Evolutionary conservation across 2,329 filamentous ascomycete genomes (phyloP).

Genomic region (Helotiales sp.): DNA sequence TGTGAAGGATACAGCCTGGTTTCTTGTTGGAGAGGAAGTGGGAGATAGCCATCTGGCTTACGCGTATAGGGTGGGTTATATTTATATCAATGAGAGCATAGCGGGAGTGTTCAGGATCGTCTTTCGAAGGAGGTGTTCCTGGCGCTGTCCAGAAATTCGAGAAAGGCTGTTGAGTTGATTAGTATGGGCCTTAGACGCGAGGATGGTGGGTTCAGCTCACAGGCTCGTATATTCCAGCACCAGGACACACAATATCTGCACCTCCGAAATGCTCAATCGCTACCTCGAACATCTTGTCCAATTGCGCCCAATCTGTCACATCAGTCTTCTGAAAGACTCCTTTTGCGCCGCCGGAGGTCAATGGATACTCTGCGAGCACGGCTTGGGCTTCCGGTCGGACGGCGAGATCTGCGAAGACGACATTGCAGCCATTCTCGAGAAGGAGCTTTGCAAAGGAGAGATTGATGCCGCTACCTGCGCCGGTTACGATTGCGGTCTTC

Average conservation of each 20-base stretch:
- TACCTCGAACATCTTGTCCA: slow-evolving; percentile 38
- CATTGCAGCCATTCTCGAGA: slow-evolving; percentile 43
- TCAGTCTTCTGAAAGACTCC: slow-evolving; percentile 46
- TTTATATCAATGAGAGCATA: slow-evolving; percentile 51
- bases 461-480: slow-evolving; percentile 54
- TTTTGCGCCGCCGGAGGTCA: slow-evolving; percentile 19
- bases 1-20: slow-evolving; percentile 41
- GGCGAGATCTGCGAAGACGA: slow-evolving; percentile 45
- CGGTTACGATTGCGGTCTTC: slow-evolving; percentile 54
- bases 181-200: neutral
- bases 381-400: slow-evolving; percentile 44
- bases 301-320: slow-evolving; percentile 43
- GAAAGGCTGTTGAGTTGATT: slow-evolving; percentile 39
- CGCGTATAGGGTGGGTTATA: slow-evolving; percentile 51
- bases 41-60: slow-evolving; percentile 49
- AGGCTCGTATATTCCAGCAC: slow-evolving; percentile 49
- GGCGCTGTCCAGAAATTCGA: slow-evolving; percentile 52
- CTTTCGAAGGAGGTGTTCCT: slow-evolving; percentile 41
- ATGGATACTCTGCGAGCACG: slow-evolving; percentile 28
- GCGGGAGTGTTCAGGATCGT: slow-evolving; percentile 40
- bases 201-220: slow-evolving; percentile 9
- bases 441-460: slow-evolving; percentile 45
- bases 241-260: slow-evolving; percentile 43
- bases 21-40: slow-evolving; percentile 43
- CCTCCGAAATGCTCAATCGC: slow-evolving; percentile 39